Evolutionary conservation across 345 rosid genomes (phyloP).

Genomic region (Linum usitatissimum): DNA sequence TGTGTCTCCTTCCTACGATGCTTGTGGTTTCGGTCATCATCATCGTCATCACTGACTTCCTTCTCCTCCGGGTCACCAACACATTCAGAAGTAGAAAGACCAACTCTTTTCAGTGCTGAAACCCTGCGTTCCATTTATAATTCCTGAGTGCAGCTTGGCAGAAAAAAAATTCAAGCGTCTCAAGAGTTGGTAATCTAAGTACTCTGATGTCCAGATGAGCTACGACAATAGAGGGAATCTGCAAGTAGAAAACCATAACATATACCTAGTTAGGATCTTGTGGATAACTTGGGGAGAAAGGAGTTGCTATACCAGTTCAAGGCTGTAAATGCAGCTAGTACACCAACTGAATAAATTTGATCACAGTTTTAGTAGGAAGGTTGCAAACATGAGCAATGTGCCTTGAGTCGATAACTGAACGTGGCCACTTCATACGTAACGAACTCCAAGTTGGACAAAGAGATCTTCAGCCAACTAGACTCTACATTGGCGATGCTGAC

Average conservation of each 20-base stretch:
- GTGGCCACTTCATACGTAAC: neutral
- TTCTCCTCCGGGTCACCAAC: slow-evolving; percentile 72
- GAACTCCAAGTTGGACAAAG: neutral
- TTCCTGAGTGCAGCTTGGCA: neutral
- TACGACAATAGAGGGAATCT: neutral
- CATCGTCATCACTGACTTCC: slow-evolving; percentile 96
- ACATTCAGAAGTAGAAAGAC: slow-evolving; percentile 56
- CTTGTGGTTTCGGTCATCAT: slow-evolving; percentile 95
- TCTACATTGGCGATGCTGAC: neutral
- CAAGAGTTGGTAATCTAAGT: neutral
- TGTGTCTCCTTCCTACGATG: slow-evolving; percentile 68
- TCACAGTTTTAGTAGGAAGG: neutral
- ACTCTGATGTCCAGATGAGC: neutral
- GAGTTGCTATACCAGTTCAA: neutral
- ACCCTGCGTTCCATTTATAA: slow-evolving; percentile 59
- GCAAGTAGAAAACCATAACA: neutral
- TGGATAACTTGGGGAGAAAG: neutral
- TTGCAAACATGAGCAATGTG: neutral
- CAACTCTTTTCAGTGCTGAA: slow-evolving; percentile 48
- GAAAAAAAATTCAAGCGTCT: neutral
- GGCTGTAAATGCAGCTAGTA: neutral
- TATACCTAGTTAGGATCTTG: neutral
- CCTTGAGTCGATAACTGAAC: neutral
- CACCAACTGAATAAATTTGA: neutral
- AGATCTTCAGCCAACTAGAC: neutral